A percentile compares a stretch with the other conserved stretches of the same genome.
phyloP scores from a whole-genome alignment of 257 asterid species.

The Cordia subcordata region DNA sequence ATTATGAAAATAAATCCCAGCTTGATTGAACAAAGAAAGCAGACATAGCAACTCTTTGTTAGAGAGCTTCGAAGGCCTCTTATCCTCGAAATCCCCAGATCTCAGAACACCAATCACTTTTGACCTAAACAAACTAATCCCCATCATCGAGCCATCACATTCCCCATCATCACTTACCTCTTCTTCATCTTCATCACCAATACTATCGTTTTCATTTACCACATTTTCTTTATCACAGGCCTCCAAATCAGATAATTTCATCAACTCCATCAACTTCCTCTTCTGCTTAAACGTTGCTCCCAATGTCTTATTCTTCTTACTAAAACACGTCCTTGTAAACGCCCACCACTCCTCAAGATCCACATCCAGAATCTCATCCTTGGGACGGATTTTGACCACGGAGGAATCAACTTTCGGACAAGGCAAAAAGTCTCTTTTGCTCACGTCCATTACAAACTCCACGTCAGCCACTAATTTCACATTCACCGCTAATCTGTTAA shows the following conservation, averaged over 20 bases:
- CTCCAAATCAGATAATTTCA: conserved; percentile 32
- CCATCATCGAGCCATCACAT: conserved; percentile 13
- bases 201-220: conserved; percentile 7
- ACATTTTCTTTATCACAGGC: conserved; percentile 12
- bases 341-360: conserved; percentile 85
- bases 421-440: conserved; percentile 85
- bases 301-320: conserved; percentile 77
- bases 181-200: conserved; percentile 28
- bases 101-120: conserved; percentile 41
- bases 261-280: conserved; percentile 66
- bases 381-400: conserved; percentile 66
- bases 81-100: conserved; percentile 51
- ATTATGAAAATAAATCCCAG: conserved; percentile 62
- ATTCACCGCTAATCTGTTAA: conserved; percentile 74
- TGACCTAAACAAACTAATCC: conserved; percentile 37
- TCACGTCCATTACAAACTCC: conserved; percentile 79
- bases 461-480: conserved; percentile 76
- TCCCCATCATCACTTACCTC: conserved; percentile 12
- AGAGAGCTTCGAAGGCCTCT: conserved; percentile 81
- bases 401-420: conserved; percentile 88
- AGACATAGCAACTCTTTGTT: conserved; percentile 50
- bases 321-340: conserved; percentile 75
- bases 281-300: conserved; percentile 90
- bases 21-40: conserved; percentile 55
- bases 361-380: conserved; percentile 47